A percentile compares a stretch with the other conserved stretches of the same genome.
phyloP scores from a whole-genome alignment of 495 filamentous ascomycete species.

The Apodospora peruviana region DNA sequence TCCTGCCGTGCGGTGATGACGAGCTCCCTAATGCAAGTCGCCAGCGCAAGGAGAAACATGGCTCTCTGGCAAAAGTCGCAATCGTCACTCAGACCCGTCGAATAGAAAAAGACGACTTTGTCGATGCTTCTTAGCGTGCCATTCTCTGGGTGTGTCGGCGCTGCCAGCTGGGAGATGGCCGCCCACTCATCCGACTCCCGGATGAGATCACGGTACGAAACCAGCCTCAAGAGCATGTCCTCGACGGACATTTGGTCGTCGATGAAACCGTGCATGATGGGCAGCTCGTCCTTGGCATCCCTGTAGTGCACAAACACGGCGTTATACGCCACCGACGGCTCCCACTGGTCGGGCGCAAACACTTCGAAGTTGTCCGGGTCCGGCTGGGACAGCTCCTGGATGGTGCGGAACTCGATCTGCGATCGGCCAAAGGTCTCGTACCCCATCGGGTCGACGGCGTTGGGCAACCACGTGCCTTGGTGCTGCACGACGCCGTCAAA shows the following conservation, averaged over 20 bases:
- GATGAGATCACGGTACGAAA: not conserved
- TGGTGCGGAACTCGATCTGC: slow-evolving; percentile 17
- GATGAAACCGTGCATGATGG: not conserved
- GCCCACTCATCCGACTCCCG: slow-evolving; percentile 4
- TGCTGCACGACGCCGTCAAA: slow-evolving; percentile 11
- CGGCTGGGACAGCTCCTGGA: slow-evolving; percentile 14
- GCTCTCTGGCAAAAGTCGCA: slow-evolving; percentile 6
- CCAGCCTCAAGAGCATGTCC: not conserved
- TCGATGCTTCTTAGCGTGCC: slow-evolving; percentile 3
- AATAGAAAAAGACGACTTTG: slow-evolving; percentile 14
- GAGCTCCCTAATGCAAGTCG: slow-evolving; percentile 3
- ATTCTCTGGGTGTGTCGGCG: not conserved
- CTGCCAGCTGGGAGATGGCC: not conserved
- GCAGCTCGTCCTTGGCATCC: not conserved
- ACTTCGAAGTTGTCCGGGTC: slow-evolving; percentile 5
- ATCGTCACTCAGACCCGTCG: slow-evolving; percentile 3
- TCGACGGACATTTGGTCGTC: not conserved
- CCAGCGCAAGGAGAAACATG: slow-evolving; percentile 9
- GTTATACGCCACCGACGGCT: slow-evolving; percentile 5
- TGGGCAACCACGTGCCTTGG: slow-evolving; percentile 3
- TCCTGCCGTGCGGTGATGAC: not conserved
- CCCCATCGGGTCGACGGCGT: not conserved
- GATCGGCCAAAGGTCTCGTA: slow-evolving; percentile 2
- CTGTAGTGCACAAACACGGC: not conserved
- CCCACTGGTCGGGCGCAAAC: slow-evolving; percentile 10